Conservation (phyloP, 139 green algal genomes). For the Chlorella sp. region DNA sequence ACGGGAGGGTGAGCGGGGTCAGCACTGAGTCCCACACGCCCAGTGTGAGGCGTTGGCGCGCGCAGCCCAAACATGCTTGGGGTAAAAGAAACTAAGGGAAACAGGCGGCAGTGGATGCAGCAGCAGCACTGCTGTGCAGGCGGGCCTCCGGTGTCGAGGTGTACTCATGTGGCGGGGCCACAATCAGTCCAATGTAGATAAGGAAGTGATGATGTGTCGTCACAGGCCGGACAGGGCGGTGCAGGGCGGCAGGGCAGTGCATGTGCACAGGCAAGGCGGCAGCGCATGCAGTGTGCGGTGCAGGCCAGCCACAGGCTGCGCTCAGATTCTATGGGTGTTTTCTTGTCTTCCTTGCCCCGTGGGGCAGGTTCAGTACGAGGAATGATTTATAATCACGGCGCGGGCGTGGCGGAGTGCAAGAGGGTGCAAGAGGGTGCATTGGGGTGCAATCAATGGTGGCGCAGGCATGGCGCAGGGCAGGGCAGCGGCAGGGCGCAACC, state of each 20-base stretch:
- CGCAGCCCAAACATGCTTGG: too few species aligned
- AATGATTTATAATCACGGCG: slow-evolving; percentile 71
- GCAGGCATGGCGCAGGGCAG: too few species aligned
- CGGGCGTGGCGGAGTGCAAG: not conserved
- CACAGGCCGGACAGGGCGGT: slow-evolving; percentile 21
- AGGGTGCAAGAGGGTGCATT: not conserved
- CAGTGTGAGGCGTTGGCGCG: not conserved
- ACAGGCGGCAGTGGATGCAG: not conserved
- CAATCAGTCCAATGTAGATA: slow-evolving; percentile 72
- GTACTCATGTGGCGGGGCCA: slow-evolving; percentile 48
- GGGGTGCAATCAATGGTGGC: too few species aligned
- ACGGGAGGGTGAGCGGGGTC: not conserved
- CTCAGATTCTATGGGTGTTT: slow-evolving; percentile 81
- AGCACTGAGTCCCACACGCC: too few species aligned
- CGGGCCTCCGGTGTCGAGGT: slow-evolving; percentile 31
- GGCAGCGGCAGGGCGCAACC: not conserved
- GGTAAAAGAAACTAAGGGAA: not conserved
- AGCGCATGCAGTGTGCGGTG: not conserved
- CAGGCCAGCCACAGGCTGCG: not conserved
- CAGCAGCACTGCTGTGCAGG: too few species aligned
- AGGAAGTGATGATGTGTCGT: slow-evolving; percentile 45
- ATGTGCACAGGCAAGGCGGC: not conserved
- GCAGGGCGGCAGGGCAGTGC: not conserved
- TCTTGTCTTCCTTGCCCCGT: slow-evolving; percentile 38
- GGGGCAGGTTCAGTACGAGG: slow-evolving; percentile 67